Evolutionary conservation across 2,329 filamentous ascomycete genomes (phyloP).

Genomic region (Nectriaceae sp.): DNA sequence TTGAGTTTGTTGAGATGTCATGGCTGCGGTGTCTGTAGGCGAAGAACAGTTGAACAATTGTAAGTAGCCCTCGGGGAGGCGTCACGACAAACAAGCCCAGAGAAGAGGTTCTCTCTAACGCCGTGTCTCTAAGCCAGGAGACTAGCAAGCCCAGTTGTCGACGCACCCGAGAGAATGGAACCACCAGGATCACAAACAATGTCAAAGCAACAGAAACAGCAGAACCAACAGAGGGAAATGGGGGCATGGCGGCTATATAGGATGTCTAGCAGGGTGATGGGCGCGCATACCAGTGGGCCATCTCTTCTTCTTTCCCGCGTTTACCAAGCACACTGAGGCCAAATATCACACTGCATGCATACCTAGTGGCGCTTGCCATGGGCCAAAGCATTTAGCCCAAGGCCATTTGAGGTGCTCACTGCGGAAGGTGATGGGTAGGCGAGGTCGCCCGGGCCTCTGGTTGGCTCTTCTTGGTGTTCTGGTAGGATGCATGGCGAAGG

Average conservation of each 20-base stretch:
- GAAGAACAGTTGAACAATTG: neutral
- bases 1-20: constrained; percentile 40
- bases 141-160: constrained; percentile 17
- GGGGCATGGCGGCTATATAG: constrained; percentile 31
- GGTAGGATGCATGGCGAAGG: constrained; percentile 28
- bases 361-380: neutral
- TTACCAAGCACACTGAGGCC: neutral
- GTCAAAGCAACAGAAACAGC: constrained; percentile 7
- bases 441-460: constrained; percentile 15
- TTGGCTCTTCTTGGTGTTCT: constrained; percentile 18
- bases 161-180: constrained; percentile 23
- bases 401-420: constrained; percentile 10
- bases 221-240: constrained; percentile 24
- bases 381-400: constrained; percentile 20
- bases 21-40: constrained; percentile 22
- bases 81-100: constrained; percentile 3
- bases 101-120: constrained; percentile 1
- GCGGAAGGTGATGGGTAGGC: constrained; percentile 13
- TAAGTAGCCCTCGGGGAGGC: neutral
- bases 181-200: constrained; percentile 26
- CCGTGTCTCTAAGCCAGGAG: constrained; percentile 18
- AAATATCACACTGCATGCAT: neutral
- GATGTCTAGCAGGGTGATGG: constrained; percentile 10
- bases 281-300: constrained; percentile 12
- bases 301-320: neutral